Conservation (phyloP, 768 basidiomycete genomes). For the Pisolithus orientalis region DNA sequence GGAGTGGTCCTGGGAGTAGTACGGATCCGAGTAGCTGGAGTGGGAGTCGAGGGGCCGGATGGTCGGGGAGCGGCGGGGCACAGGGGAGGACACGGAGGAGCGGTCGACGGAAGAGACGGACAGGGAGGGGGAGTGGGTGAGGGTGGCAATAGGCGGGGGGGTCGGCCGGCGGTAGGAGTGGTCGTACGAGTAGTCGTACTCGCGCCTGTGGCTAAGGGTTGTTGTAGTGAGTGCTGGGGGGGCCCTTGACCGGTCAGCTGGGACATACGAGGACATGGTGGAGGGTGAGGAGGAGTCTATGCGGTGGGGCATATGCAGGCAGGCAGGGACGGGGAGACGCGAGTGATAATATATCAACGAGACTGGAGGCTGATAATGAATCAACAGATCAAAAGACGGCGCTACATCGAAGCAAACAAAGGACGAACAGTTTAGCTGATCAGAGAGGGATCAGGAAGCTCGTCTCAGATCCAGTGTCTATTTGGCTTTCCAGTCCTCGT, state of each 20-base stretch:
- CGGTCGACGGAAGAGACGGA: slow-evolving; percentile 57
- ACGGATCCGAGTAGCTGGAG: slow-evolving; percentile 30
- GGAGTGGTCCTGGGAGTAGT: slow-evolving; percentile 33
- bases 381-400: slow-evolving; percentile 35
- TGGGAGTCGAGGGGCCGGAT: slow-evolving; percentile 26
- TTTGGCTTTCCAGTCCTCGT: slow-evolving; percentile 2
- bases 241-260: too few relatives aligned
- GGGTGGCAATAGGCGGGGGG: slow-evolving; percentile 44
- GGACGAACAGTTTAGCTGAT: slow-evolving; percentile 31
- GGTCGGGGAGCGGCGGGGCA: slow-evolving; percentile 38
- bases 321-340: slow-evolving; percentile 13
- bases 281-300: slow-evolving; percentile 28
- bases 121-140: slow-evolving; percentile 54
- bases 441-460: slow-evolving; percentile 24
- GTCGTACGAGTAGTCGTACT: slow-evolving; percentile 38
- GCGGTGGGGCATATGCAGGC: slow-evolving; percentile 44
- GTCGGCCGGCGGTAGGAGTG: slow-evolving; percentile 34
- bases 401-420: slow-evolving; percentile 26
- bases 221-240: slow-evolving; percentile 16
- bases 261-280: slow-evolving; percentile 26
- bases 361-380: slow-evolving; percentile 32
- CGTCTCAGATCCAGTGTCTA: slow-evolving; percentile 28
- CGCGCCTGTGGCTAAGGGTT: slow-evolving; percentile 26
- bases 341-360: slow-evolving; percentile 32
- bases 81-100: slow-evolving; percentile 54